Base-by-base conservation (phyloP, 257 asterid species). In the Ajuga chamaepitys region DNA sequence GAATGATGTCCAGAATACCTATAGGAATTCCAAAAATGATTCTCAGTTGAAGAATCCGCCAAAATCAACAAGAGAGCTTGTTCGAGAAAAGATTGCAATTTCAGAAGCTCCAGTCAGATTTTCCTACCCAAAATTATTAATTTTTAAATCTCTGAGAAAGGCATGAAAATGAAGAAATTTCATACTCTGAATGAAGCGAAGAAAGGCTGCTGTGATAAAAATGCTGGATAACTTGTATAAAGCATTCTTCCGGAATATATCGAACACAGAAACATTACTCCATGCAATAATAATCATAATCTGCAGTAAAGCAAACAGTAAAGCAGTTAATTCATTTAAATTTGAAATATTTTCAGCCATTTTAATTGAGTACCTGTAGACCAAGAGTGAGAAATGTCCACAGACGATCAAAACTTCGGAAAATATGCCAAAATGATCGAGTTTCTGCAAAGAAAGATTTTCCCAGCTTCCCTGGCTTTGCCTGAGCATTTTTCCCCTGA, bases 391-490 rank as follows among this genome's bases (percentile, higher is more conserved):
- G 83, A 75, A 94, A 94, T 64, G 99, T 88, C 99, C 99, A 94
- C 13, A 94, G 83, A 34, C 99, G 96, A 70, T 94, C 99, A 74
- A 83, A 94, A 75, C 99, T 94, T 71, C 97, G 82, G 73, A 86
- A 89, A 25, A 75, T 88, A 78, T 94, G 99, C 99, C 97, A 94
- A 85, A 89, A 94, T 58, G 97, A 70, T 41, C 99, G 85, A 58
- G 89, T 94, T 78, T 94, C 99, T 5, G 88, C 96, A 52, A 94
- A 94, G 83, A 81, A 93, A 7, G 99, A 89, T 75, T 94, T 94
- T 50, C 96, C 97, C 77, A 86, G 79, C 45, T 68, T 84, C 68
- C 81, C 87, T 3, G 83, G 74, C 65, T 66, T 81, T 60, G 35
- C 73, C 42, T 32, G 77, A 67, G 84, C 76, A 57, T 61, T 77